A percentile compares a stretch with the other conserved stretches of the same genome.
These are phyloP conservation scores for Teratosphaeria viscida DNA, from an alignment of 2,329 filamentous ascomycete genomes.

Conservation along the genomic window DNA sequence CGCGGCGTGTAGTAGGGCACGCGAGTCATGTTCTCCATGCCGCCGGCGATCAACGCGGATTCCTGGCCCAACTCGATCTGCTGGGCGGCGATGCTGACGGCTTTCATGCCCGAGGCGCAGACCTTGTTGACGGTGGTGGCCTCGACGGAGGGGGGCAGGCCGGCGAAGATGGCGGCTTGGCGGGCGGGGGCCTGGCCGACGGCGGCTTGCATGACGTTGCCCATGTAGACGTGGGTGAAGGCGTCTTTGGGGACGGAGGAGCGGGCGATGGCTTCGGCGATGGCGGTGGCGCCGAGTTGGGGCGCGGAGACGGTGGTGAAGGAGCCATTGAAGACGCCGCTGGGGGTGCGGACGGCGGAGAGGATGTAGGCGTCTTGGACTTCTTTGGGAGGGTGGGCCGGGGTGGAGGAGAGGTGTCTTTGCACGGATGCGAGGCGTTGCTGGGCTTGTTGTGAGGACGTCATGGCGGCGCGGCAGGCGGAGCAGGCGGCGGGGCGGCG, in stretches of 20 bases:
- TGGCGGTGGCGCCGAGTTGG: conserved; percentile 80
- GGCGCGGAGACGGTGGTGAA: conserved; percentile 75
- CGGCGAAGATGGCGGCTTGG: conserved; percentile 82
- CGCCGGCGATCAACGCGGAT: conserved; percentile 82
- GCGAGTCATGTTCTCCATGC: conserved; percentile 96
- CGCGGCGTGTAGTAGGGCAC: conserved; percentile 85
- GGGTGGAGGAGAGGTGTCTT: conserved; percentile 40
- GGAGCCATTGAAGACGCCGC: conserved; percentile 91
- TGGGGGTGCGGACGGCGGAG: conserved; percentile 80
- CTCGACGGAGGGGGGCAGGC: conserved; percentile 70
- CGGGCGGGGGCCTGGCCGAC: conserved; percentile 86
- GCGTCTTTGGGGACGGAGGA: conserved; percentile 70
- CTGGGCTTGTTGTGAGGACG: conserved; percentile 8
- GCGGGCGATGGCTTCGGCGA: conserved; percentile 81
- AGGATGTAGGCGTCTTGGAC: conserved; percentile 90
- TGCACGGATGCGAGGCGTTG: conserved; percentile 19
- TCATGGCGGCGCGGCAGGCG: conserved; percentile 14
- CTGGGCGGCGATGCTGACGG: conserved; percentile 79
- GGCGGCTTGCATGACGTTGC: conserved; percentile 76
- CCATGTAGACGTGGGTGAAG: conserved; percentile 93
- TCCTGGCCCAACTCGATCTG: conserved; percentile 87
- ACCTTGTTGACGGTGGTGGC: conserved; percentile 96
- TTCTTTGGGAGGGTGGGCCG: conserved; percentile 44
- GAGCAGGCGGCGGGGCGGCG: conserved; percentile 12
- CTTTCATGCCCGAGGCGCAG: conserved; percentile 89